Evolutionary conservation across 1,139 yeast genomes (phyloP).

Genomic region (Pichia sp.): DNA sequence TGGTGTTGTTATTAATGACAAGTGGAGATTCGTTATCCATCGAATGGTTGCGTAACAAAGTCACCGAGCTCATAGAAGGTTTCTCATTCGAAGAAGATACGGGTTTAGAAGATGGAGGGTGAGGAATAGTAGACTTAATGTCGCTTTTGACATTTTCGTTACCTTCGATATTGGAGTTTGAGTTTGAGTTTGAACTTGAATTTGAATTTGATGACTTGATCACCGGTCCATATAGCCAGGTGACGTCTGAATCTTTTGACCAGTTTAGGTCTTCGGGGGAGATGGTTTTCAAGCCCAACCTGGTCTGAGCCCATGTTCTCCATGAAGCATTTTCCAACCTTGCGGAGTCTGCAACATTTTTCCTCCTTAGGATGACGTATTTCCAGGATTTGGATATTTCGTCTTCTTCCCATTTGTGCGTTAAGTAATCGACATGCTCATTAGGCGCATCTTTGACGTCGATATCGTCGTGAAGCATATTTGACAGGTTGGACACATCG

Average conservation of each 20-base stretch:
- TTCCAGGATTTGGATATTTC: constrained; percentile 96
- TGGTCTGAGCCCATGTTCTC: constrained; percentile 86
- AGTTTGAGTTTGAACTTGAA: neutral
- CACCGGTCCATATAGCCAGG: constrained; percentile 86
- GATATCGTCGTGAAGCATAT: constrained; percentile 70
- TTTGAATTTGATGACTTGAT: constrained; percentile 27
- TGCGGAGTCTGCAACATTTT: constrained; percentile 63
- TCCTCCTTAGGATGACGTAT: constrained; percentile 77
- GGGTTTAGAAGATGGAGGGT: neutral
- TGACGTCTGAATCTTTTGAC: constrained; percentile 74
- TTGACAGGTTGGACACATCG: constrained; percentile 9
- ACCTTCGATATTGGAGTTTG: neutral
- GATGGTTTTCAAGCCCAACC: constrained; percentile 64
- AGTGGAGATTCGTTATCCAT: neutral
- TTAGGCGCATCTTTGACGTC: constrained; percentile 78
- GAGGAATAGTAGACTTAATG: neutral
- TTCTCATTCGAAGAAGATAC: neutral
- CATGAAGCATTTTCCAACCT: constrained; percentile 79
- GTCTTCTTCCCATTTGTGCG: constrained; percentile 92
- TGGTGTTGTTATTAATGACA: neutral
- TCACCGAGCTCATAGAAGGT: neutral
- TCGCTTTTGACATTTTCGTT: neutral
- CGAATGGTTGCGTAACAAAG: constrained; percentile 1
- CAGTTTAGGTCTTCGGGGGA: constrained; percentile 76
- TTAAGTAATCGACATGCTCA: constrained; percentile 87